Percentiles rank a stretch among this genome's conserved stretches.
Conservation (phyloP, 345 rosid genomes). For the Sapria himalayana region DNA sequence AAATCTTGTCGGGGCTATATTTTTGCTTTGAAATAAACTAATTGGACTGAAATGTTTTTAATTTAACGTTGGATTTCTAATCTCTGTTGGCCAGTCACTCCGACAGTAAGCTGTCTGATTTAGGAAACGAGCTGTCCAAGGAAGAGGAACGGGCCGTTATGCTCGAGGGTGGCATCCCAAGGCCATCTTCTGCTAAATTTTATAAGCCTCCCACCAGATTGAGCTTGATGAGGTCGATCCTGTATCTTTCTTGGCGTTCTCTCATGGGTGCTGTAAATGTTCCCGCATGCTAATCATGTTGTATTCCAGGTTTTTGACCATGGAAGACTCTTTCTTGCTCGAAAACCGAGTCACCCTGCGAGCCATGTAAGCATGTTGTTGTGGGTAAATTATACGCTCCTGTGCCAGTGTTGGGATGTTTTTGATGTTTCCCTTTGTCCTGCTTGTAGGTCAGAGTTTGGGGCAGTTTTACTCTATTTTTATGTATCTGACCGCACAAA, state of each 20-base stretch:
- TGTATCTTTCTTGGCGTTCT: conserved; percentile 1
- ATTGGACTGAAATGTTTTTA: no score
- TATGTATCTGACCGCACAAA: conserved; percentile 69
- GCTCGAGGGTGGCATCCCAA: conserved; percentile 76
- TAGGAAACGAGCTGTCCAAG: conserved; percentile 37
- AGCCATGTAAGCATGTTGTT: conserved; percentile 44
- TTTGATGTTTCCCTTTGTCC: conserved; percentile 1
- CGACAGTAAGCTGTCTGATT: conserved; percentile 61
- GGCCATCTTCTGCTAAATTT: conserved; percentile 55
- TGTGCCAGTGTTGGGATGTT: not conserved
- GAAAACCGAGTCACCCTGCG: conserved; percentile 68
- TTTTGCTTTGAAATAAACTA: no score
- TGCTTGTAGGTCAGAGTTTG: conserved; percentile 67
- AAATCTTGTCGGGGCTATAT: no score
- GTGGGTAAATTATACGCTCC: conserved; percentile 1
- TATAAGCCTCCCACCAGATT: conserved; percentile 41
- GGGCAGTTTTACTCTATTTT: conserved; percentile 49
- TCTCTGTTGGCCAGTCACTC: no score
- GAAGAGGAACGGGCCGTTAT: conserved; percentile 72
- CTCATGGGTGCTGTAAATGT: conserved; percentile 1
- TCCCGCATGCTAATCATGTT: no score
- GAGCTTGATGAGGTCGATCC: conserved; percentile 53
- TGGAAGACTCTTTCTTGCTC: conserved; percentile 86
- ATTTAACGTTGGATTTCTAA: no score
- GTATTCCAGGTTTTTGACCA: conserved; percentile 51